These are phyloP conservation scores for Multifurca ochricompacta DNA, from an alignment of 768 basidiomycete genomes.

Conservation along the genomic window DNA sequence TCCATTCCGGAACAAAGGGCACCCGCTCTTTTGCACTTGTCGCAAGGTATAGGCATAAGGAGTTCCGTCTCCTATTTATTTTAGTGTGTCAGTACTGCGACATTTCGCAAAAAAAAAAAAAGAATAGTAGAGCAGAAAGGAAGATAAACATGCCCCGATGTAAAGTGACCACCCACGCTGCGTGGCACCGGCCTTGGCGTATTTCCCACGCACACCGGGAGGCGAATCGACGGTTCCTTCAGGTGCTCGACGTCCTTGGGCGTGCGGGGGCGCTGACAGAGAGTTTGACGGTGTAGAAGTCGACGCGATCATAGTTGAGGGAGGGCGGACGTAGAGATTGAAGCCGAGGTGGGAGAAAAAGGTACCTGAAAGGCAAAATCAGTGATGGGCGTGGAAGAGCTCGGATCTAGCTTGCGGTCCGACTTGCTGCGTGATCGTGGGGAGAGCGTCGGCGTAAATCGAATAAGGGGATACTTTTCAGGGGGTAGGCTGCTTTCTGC, in stretches of 20 bases:
- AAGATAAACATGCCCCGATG: slow-evolving; percentile 7
- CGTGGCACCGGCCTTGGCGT: slow-evolving; percentile 5
- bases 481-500: not conserved
- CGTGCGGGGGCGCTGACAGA: not conserved
- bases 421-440: not conserved
- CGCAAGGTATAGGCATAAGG: slow-evolving; percentile 3
- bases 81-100: not conserved
- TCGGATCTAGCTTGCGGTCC: not conserved
- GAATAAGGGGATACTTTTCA: not conserved
- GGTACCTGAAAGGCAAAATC: not conserved
- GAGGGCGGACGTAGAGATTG: not conserved
- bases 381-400: not conserved
- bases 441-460: slow-evolving; percentile 7
- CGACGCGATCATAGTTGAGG: not conserved
- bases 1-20: slow-evolving; percentile 7
- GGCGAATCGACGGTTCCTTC: not conserved
- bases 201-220: slow-evolving; percentile 3
- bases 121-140: not conserved
- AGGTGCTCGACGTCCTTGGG: not conserved
- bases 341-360: not conserved
- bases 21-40: slow-evolving; percentile 4
- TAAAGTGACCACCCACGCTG: slow-evolving; percentile 11
- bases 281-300: not conserved
- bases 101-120: not conserved
- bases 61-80: slow-evolving; percentile 2